Conservation (phyloP, 805 yeast genomes). For the Helenozyma rhizophorensis region DNA sequence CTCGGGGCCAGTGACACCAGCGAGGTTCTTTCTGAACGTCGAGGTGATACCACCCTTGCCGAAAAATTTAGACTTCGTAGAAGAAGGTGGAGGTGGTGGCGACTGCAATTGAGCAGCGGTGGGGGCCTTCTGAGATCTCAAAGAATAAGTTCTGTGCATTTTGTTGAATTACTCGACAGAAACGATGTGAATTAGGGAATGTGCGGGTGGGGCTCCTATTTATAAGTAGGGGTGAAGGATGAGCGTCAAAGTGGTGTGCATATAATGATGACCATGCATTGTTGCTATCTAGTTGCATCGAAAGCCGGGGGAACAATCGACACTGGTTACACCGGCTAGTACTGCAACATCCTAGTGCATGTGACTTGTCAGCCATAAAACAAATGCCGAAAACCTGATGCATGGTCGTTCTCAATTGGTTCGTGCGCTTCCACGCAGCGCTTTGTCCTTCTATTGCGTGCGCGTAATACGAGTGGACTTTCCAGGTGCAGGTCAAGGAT, state of each 20-base stretch:
- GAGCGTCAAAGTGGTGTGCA: too few species aligned
- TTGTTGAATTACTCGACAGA: slow-evolving; percentile 7
- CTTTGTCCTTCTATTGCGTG: too few species aligned
- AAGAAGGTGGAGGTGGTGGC: slow-evolving; percentile 78
- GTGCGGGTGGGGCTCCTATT: slow-evolving; percentile 4
- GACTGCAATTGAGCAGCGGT: slow-evolving; percentile 76
- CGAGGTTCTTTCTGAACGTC: slow-evolving; percentile 73
- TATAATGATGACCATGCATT: neutral
- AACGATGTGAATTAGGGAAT: neutral
- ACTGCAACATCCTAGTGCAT: too few species aligned
- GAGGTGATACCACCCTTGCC: slow-evolving; percentile 70
- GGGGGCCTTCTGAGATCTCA: slow-evolving; percentile 75
- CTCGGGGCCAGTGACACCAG: slow-evolving; percentile 94
- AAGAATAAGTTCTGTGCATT: slow-evolving; percentile 84
- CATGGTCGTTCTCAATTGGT: too few species aligned
- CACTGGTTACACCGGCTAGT: too few species aligned
- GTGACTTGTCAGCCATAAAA: too few species aligned
- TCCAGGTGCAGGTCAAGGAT: too few species aligned
- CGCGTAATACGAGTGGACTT: too few species aligned
- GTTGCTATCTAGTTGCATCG: too few species aligned
- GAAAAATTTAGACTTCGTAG: slow-evolving; percentile 69
- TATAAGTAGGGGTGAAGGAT: slow-evolving; percentile 3
- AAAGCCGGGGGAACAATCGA: too few species aligned
- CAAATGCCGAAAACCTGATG: too few species aligned
- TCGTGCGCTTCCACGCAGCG: too few species aligned